phyloP scores from a whole-genome alignment of 306 rosid species.

The Prunus fruticosa region DNA sequence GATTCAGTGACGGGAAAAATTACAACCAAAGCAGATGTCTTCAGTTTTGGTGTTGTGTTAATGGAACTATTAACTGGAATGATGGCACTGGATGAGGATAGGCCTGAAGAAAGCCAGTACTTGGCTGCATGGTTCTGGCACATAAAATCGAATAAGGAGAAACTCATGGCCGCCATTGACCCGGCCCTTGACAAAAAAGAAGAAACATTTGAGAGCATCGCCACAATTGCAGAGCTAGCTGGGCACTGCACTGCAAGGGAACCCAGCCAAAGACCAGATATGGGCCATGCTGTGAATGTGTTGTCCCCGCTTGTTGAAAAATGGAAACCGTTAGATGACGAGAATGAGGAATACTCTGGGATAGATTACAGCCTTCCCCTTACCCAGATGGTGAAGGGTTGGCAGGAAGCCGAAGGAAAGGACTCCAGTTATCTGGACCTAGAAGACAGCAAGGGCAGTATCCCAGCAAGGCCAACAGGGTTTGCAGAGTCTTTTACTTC shows the following conservation, averaged over 20 bases:
- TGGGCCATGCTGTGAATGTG: slow-evolving; percentile 92
- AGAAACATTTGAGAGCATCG: slow-evolving; percentile 70
- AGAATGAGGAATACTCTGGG: slow-evolving; percentile 77
- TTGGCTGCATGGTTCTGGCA: slow-evolving; percentile 96
- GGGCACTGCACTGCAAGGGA: slow-evolving; percentile 99
- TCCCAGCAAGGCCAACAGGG: slow-evolving; percentile 92
- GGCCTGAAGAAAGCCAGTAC: slow-evolving; percentile 92
- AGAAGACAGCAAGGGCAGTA: slow-evolving; percentile 90
- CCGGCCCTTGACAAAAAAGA: slow-evolving; percentile 61
- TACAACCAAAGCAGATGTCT: slow-evolving; percentile 95
- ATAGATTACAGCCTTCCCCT: slow-evolving; percentile 91
- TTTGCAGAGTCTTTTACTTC: slow-evolving; percentile 96
- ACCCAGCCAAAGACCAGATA: slow-evolving; percentile 87
- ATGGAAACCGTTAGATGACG: slow-evolving; percentile 86
- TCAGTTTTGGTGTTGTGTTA: slow-evolving; percentile 96
- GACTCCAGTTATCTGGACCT: slow-evolving; percentile 63
- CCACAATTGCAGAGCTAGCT: slow-evolving; percentile 70
- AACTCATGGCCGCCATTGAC: slow-evolving; percentile 81
- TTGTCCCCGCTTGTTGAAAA: slow-evolving; percentile 86
- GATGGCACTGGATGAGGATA: slow-evolving; percentile 86
- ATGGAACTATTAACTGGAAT: slow-evolving; percentile 93
- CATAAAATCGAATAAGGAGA: slow-evolving; percentile 80
- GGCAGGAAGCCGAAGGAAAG: slow-evolving; percentile 95
- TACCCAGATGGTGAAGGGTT: slow-evolving; percentile 95
- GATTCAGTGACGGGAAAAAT: slow-evolving; percentile 94